Conservation (phyloP, 1,139 yeast genomes). For the Hansenula lynferdii region DNA sequence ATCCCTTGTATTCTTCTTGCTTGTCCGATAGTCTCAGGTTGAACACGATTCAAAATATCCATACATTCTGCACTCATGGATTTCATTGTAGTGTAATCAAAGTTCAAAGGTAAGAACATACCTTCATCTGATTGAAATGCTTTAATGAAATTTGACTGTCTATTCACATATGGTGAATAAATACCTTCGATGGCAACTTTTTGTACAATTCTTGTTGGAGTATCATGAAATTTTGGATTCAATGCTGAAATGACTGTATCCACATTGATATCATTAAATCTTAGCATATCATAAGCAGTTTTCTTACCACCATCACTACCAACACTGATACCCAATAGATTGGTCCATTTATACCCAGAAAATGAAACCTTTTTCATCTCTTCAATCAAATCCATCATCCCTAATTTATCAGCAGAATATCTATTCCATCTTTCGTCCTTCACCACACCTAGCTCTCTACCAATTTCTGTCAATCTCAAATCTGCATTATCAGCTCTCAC, state of each 20-base stretch:
- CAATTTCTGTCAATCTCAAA: conserved; percentile 67
- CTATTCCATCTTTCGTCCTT: conserved; percentile 51
- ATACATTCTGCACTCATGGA: conserved; percentile 74
- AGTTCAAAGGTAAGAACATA: conserved; percentile 58
- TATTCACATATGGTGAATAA: conserved; percentile 74
- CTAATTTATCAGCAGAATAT: conserved; percentile 40
- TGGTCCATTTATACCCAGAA: conserved; percentile 48
- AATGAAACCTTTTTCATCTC: conserved; percentile 33
- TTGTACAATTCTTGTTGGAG: conserved; percentile 50
- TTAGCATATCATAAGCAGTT: conserved; percentile 51
- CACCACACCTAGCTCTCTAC: conserved; percentile 65
- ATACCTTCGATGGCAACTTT: conserved; percentile 76
- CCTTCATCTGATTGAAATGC: conserved; percentile 85
- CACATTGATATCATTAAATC: conserved; percentile 35
- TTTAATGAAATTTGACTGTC: conserved; percentile 63
- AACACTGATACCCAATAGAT: conserved; percentile 30
- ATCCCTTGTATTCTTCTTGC: conserved; percentile 93
- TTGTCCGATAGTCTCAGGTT: conserved; percentile 90
- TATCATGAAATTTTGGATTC: conserved; percentile 12
- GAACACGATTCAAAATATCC: conserved; percentile 60
- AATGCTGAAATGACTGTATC: conserved; percentile 10
- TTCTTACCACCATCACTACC: conserved; percentile 27
- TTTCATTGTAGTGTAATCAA: conserved; percentile 49
- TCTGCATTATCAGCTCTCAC: conserved; percentile 96
- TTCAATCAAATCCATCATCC: conserved; percentile 40